Conservation (phyloP, 2,329 filamentous ascomycete genomes). For the Sclerotinia sclerotiorum region DNA sequence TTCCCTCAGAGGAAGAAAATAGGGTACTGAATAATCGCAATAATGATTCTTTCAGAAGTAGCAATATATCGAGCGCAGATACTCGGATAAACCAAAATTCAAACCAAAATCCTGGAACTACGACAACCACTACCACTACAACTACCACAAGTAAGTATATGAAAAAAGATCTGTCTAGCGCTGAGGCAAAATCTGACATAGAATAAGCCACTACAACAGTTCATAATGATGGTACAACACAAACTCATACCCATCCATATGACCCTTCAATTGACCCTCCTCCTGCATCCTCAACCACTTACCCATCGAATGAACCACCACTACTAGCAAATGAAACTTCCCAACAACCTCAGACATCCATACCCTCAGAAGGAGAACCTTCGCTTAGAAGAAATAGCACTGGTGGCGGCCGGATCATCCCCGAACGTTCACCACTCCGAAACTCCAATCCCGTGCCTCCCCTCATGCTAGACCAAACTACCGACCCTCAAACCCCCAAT, state of each 20-base stretch:
- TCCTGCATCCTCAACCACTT: constrained; percentile 17
- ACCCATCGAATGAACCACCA: constrained; percentile 14
- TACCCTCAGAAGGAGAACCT: neutral
- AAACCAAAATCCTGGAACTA: neutral
- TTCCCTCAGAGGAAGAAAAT: neutral
- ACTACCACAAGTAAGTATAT: constrained; percentile 21
- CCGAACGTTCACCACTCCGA: constrained; percentile 19
- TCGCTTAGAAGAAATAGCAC: constrained; percentile 15
- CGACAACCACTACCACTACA: constrained; percentile 13
- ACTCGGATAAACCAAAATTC: constrained; percentile 17
- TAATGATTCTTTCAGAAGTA: constrained; percentile 22
- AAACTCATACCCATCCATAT: constrained; percentile 21
- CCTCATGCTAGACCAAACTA: constrained; percentile 8
- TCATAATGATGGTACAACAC: constrained; percentile 18
- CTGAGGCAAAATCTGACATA: neutral
- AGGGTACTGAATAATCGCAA: constrained; percentile 3
- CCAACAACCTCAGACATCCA: neutral
- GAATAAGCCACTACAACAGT: constrained; percentile 21
- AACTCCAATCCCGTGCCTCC: constrained; percentile 20
- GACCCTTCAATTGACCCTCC: constrained; percentile 20
- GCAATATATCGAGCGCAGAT: constrained; percentile 24
- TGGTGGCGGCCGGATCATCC: constrained; percentile 19
- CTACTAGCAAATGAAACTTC: neutral
- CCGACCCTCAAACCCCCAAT: neutral
- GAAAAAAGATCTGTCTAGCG: no score